A percentile compares a stretch with the other conserved stretches of the same genome.
phyloP scores from a whole-genome alignment of 441 rosid genomes.

The Manihot esculenta region DNA sequence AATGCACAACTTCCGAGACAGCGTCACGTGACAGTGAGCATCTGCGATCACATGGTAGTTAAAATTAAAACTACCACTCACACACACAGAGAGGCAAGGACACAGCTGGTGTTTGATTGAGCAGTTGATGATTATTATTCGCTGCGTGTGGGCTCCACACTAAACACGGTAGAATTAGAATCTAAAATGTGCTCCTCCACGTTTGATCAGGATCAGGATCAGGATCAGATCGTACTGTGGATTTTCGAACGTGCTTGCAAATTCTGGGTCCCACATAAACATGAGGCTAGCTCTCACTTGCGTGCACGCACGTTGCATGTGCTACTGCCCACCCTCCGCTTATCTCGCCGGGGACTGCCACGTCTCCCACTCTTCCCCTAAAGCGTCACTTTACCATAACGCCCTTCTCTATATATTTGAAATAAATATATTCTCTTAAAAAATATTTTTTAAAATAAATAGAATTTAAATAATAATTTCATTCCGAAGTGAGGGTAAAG shows the following conservation, averaged over 20 bases:
- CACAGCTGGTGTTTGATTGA: background rate
- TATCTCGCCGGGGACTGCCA: slow-evolving; percentile 30
- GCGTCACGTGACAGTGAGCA: slow-evolving; percentile 48
- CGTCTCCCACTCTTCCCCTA: background rate
- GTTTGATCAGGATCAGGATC: no score
- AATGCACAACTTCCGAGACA: slow-evolving; percentile 38
- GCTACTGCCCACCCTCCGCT: slow-evolving; percentile 32
- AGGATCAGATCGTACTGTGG: no score
- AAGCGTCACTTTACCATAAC: background rate
- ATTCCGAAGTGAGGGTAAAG: background rate
- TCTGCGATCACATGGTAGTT: background rate
- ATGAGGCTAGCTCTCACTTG: slow-evolving; percentile 32
- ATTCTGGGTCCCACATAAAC: slow-evolving; percentile 47
- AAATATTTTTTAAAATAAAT: background rate
- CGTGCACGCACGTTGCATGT: slow-evolving; percentile 71
- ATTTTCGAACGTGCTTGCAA: slow-evolving; percentile 29
- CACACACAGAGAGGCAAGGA: no score
- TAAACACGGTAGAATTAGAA: slow-evolving; percentile 20
- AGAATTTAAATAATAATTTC: no score
- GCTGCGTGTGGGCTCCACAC: slow-evolving; percentile 38
- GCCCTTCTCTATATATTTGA: no score
- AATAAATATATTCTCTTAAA: no score
- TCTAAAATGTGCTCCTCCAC: no score
- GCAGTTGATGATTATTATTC: slow-evolving; percentile 27
- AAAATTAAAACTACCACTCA: no score